Percentiles rank a stretch among this genome's conserved stretches.
Conservation (phyloP, 2,329 filamentous ascomycete species). For the Paracamarosporium sp. region DNA sequence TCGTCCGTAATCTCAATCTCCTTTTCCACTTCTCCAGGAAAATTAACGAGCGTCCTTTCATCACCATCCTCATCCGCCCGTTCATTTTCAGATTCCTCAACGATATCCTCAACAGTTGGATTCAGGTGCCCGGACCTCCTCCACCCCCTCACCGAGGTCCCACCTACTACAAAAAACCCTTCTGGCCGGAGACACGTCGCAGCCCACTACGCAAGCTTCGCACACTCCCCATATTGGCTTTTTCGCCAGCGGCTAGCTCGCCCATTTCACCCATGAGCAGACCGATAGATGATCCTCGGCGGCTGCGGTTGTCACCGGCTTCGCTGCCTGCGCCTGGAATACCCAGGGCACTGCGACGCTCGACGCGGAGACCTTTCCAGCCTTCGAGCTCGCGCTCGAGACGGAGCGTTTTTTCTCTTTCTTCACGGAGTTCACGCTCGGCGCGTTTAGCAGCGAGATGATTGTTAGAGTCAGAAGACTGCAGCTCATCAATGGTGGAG, state of each 20-base stretch:
- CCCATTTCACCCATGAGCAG: slow-evolving; percentile 46
- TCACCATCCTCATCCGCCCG: slow-evolving; percentile 14
- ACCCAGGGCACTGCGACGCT: slow-evolving; percentile 54
- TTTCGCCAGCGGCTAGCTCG: slow-evolving; percentile 35
- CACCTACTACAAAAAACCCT: slow-evolving; percentile 58
- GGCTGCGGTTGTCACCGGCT: slow-evolving; percentile 49
- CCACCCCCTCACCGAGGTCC: slow-evolving; percentile 38
- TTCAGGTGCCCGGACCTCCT: slow-evolving; percentile 41
- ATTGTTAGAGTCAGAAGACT: slow-evolving; percentile 81
- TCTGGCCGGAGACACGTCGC: slow-evolving; percentile 53
- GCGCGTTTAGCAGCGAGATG: slow-evolving; percentile 84
- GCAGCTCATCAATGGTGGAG: slow-evolving; percentile 89
- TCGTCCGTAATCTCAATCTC: slow-evolving; percentile 22
- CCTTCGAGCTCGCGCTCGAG: slow-evolving; percentile 89
- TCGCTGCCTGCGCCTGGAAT: slow-evolving; percentile 51
- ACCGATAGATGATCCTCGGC: slow-evolving; percentile 53
- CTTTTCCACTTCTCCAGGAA: slow-evolving; percentile 21
- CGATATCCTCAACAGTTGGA: slow-evolving; percentile 33
- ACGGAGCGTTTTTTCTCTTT: slow-evolving; percentile 78
- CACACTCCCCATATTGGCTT: slow-evolving; percentile 42
- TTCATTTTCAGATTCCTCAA: slow-evolving; percentile 22
- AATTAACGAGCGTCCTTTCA: slow-evolving; percentile 10
- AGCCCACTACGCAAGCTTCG: slow-evolving; percentile 37
- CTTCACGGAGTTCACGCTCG: slow-evolving; percentile 88
- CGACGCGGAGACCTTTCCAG: slow-evolving; percentile 74